A percentile compares a stretch with the other conserved stretches of the same genome.
These are phyloP conservation scores for Pseudoperonospora humuli DNA, from an alignment of 352 stramenopile genomes.

Conservation along the genomic window DNA sequence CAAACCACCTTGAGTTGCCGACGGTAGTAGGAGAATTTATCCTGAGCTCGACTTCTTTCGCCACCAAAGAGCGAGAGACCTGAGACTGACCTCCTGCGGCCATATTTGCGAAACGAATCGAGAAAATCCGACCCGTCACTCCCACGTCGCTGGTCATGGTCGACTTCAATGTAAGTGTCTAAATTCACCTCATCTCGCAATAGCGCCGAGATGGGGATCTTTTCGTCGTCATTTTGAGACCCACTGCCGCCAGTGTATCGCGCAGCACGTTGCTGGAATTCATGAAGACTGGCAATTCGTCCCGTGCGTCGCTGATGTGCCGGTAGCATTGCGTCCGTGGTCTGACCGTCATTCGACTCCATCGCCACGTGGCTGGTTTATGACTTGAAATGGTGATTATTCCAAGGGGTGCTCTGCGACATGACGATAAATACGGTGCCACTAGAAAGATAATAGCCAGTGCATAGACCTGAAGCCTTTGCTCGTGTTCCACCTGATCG, in stretches of 20 bases:
- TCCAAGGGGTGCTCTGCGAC: slow-evolving; percentile 18
- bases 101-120: slow-evolving; percentile 28
- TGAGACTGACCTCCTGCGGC: slow-evolving; percentile 40
- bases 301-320: slow-evolving; percentile 59
- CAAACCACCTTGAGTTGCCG: slow-evolving; percentile 60
- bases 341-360: slow-evolving; percentile 1
- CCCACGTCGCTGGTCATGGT: slow-evolving; percentile 4
- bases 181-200: slow-evolving; percentile 9
- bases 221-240: slow-evolving; percentile 16
- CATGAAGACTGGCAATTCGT: slow-evolving; percentile 66
- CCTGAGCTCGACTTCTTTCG: slow-evolving; percentile 29
- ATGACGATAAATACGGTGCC: slow-evolving; percentile 1
- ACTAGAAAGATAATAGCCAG: too few species aligned
- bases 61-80: slow-evolving; percentile 60
- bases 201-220: slow-evolving; percentile 8
- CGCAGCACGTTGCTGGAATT: slow-evolving; percentile 76
- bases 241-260: slow-evolving; percentile 31
- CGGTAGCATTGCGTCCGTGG: slow-evolving; percentile 30
- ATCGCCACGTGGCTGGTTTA: slow-evolving; percentile 4
- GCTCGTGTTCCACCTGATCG: too few species aligned
- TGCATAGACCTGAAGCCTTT: too few species aligned
- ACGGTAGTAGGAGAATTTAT: slow-evolving; percentile 40
- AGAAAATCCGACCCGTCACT: slow-evolving; percentile 34
- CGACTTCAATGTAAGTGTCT: slow-evolving; percentile 15
- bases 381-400: too few species aligned